These are phyloP conservation scores for Kodamaea hsintzibuensis DNA, from an alignment of 805 yeast species.

Conservation along the genomic window DNA sequence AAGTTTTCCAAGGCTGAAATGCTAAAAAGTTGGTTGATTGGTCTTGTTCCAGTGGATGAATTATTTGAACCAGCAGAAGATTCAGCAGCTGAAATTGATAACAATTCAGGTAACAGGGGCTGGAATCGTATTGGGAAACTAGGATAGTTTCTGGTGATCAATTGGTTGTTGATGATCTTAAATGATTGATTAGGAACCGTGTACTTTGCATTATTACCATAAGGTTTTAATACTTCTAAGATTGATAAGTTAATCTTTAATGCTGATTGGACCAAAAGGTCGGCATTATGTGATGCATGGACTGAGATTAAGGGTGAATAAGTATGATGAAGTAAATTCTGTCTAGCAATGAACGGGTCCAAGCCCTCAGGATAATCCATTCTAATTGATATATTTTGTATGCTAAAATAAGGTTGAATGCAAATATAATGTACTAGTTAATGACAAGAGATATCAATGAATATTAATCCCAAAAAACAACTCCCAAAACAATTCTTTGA, in stretches of 20 bases:
- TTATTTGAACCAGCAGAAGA: neutral
- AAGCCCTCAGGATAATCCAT: conserved; percentile 34
- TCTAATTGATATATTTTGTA: neutral
- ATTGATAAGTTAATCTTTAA: conserved; percentile 41
- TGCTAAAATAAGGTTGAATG: neutral
- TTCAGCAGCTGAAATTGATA: conserved; percentile 26
- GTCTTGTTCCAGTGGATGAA: conserved; percentile 1
- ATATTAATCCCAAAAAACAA: too few species aligned
- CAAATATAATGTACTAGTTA: neutral
- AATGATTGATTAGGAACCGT: conserved; percentile 40
- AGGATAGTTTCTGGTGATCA: conserved; percentile 48
- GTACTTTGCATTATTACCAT: conserved; percentile 55
- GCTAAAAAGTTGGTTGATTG: conserved; percentile 32
- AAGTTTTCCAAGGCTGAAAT: conserved; percentile 38
- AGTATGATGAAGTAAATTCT: conserved; percentile 45
- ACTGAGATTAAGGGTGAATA: conserved; percentile 56
- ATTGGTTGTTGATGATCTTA: conserved; percentile 52
- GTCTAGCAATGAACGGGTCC: conserved; percentile 42
- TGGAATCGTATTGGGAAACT: conserved; percentile 61
- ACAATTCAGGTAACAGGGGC: conserved; percentile 39
- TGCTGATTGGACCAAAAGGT: conserved; percentile 40
- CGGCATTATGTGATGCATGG: conserved; percentile 48
- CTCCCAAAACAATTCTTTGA: too few species aligned
- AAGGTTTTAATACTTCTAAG: conserved; percentile 52
- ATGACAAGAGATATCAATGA: too few species aligned